phyloP scores from a whole-genome alignment of 2,329 filamentous ascomycete genomes.

The Annulohypoxylon truncatum region DNA sequence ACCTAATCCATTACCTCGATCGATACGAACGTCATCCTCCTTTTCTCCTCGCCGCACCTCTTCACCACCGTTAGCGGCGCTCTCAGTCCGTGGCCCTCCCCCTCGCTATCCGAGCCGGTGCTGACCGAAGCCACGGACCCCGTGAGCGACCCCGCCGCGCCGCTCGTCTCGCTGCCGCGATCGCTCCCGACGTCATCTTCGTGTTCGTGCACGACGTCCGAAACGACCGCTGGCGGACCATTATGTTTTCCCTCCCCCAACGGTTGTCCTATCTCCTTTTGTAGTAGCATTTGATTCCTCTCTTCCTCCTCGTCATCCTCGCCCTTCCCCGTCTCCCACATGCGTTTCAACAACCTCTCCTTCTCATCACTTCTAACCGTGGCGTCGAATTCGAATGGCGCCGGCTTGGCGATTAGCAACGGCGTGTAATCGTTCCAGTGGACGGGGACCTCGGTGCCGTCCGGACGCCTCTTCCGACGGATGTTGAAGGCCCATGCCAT shows the following conservation, averaged over 20 bases:
- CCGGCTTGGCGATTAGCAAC: slow-evolving; percentile 58
- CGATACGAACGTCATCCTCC: slow-evolving; percentile 9
- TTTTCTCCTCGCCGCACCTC: background rate
- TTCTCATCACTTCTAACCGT: slow-evolving; percentile 46
- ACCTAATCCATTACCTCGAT: background rate
- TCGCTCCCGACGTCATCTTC: slow-evolving; percentile 33
- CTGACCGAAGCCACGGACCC: slow-evolving; percentile 24
- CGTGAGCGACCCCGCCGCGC: slow-evolving; percentile 11
- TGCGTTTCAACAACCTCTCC: slow-evolving; percentile 44
- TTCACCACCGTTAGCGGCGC: background rate
- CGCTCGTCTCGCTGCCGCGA: slow-evolving; percentile 37
- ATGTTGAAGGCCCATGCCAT: slow-evolving; percentile 54
- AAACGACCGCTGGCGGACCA: background rate
- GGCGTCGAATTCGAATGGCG: slow-evolving; percentile 54
- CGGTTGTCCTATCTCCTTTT: slow-evolving; percentile 16
- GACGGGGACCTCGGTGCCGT: slow-evolving; percentile 50
- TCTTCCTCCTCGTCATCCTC: slow-evolving; percentile 49
- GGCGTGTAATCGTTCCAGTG: slow-evolving; percentile 60
- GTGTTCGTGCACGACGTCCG: background rate
- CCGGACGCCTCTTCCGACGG: slow-evolving; percentile 44
- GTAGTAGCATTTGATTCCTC: slow-evolving; percentile 21
- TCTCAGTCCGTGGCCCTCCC: background rate
- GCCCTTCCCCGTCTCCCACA: slow-evolving; percentile 53
- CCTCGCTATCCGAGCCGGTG: slow-evolving; percentile 33
- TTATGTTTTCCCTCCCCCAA: slow-evolving; percentile 19